Conservation (phyloP, 495 filamentous ascomycete species). For the Aspergillus taichungensis region DNA sequence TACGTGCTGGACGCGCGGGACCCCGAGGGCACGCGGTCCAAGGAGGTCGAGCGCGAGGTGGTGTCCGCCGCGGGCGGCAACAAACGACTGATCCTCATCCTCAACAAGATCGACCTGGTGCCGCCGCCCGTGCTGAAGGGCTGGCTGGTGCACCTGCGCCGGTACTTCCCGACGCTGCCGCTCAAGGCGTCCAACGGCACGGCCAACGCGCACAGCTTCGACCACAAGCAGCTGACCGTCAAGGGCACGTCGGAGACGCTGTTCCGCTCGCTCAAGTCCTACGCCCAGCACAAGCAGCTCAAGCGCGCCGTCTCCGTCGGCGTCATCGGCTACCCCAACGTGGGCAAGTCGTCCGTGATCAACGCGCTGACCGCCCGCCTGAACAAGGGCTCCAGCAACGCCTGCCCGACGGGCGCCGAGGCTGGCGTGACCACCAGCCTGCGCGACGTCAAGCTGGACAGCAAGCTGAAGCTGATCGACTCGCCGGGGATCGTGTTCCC, state of each 20-base stretch:
- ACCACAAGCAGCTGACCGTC: constrained; percentile 81
- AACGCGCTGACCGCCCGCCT: constrained; percentile 82
- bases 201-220: constrained; percentile 81
- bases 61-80: constrained; percentile 74
- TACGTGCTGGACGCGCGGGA: constrained; percentile 94
- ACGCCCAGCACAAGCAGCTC: constrained; percentile 71
- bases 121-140: constrained; percentile 69
- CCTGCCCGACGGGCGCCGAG: constrained; percentile 85
- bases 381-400: constrained; percentile 53
- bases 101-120: constrained; percentile 96
- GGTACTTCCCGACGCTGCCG: constrained; percentile 88
- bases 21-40: constrained; percentile 83
- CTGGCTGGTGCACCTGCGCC: constrained; percentile 79
- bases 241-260: constrained; percentile 79
- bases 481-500: constrained; percentile 96
- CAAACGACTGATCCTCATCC: constrained; percentile 83
- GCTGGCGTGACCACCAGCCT: constrained; percentile 88
- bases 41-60: constrained; percentile 80
- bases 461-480: constrained; percentile 87
- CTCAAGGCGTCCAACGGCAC: constrained; percentile 78
- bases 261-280: constrained; percentile 86
- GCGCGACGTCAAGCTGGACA: constrained; percentile 87
- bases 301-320: constrained; percentile 88
- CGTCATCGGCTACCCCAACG: constrained; percentile 94
- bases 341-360: constrained; percentile 95